Base-by-base conservation (phyloP, 1,284 basidiomycete genomes). In the Puccinia coronata region DNA sequence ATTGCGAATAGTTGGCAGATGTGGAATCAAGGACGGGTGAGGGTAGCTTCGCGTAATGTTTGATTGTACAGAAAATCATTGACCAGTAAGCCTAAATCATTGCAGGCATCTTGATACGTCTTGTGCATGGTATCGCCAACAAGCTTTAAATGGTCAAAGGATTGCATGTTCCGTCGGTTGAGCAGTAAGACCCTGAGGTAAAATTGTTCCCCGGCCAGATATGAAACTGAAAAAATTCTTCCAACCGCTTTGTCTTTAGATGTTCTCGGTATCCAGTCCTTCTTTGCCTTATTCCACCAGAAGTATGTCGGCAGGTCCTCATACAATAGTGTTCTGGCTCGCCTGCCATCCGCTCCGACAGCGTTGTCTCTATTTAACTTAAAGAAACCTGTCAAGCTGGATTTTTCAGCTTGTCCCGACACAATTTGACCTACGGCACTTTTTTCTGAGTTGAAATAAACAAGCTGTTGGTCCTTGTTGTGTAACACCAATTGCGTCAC, bases 331-430 rank as follows among this genome's bases (percentile, higher is more conserved):
- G 16, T n/a, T 11, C 61, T 3, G 18, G 61, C 61, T 6, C 16
- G 34, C 3, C 2, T 12, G 3, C 61, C 31, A 65, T 28, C 25
- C 20, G 25, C n/a, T 49, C 73, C 73, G 3, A 75, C 25, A n/a
- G n/a, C 55, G 25, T 61, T 31, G 1, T 41, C 51, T 0, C 14
- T 1, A 12, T 43, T 41, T 0, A 75, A 28, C 5, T 36, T 25
- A 11, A 75, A 61, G 36, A 61, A 61, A n/a, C 36, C 72, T 14
- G 72, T 75, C 1, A 75, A 36, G 8, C 31, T 75, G 0, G 72
- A 39, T 3, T 6, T 59, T 9, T 39, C n/a, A 11, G 53, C 72
- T 18, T 43, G 9, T 3, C 53, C 53, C 9, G 6, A 23, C 23
- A 28, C 6, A 14, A 65, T 39, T 16, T 63, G 16, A 4, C 34